Evolutionary conservation across 768 basidiomycete species (phyloP), one percentile per base, ranked within the genome.

Genomic region (Podaxis mareebaensis): DNA sequence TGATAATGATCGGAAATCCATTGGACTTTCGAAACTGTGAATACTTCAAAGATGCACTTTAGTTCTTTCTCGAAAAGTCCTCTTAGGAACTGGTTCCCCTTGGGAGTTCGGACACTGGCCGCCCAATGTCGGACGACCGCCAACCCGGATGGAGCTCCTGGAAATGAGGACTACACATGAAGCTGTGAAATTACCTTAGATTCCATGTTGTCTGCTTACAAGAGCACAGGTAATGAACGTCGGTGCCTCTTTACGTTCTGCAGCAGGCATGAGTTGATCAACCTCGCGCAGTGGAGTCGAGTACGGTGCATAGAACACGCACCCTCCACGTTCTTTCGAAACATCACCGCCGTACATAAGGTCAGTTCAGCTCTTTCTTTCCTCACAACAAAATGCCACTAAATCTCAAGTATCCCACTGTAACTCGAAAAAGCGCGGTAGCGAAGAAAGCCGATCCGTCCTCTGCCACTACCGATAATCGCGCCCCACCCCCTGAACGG

Each of bases 261-360:
- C 46, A 30, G n/a, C 30, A 59, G 46, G 44, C 46, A 59, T 49
- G 44, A 55, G 20, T 17, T 55, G n/a, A 22, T 39, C 38, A 40
- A 33, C 54, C 39, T 39, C 7, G n/a, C 17, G 44, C 44, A 46
- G 44, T 20, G 44, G 44, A 46, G 36, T 51, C 46, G 48, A 60
- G 36, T 51, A 38, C 58, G 33, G 57, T 48, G 49, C 49, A 20
- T 7, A 10, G 20, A n/a, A 51, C 58, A 60, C 38, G 58, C 58
- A 39, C 33, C 28, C 13, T 24, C 58, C 48, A 60, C 58, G 58
- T 52, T 60, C 58, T 24, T 26, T 60, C 48, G 58, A 60, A 60
- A 60, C 58, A 51, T 48, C 8, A 52, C 8, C 13, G n/a, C 24
- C 24, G 33, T 60, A 60, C 58, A 39, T 52, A 60, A 60, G 20